phyloP scores from a whole-genome alignment of 169 alveolate genomes.

The Ichthyophthirius multifiliis region DNA sequence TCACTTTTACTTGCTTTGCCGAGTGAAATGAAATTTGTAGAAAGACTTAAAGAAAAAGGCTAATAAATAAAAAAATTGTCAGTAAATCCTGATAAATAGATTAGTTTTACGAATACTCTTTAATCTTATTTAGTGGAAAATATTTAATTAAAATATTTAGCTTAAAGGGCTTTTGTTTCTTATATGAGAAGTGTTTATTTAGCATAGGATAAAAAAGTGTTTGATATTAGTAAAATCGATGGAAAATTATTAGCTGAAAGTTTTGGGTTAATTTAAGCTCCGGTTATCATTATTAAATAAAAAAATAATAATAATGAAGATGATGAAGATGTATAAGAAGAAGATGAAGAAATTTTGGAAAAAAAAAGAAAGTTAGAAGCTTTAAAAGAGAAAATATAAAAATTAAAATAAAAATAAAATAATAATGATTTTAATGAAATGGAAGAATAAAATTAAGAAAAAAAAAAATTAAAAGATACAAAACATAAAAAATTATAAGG shows the following conservation, averaged over 20 bases:
- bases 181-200: conserved; percentile 75
- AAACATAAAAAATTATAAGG: not conserved
- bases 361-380: not conserved
- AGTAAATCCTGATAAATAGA: conserved; percentile 61
- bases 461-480: not conserved
- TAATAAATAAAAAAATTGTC: conserved; percentile 63
- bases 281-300: not conserved
- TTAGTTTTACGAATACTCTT: conserved; percentile 67
- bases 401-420: conserved; percentile 46
- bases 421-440: conserved; percentile 26
- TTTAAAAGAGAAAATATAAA: conserved; percentile 7
- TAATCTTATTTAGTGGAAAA: conserved; percentile 70
- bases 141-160: conserved; percentile 71
- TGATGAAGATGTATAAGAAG: not conserved
- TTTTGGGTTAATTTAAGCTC: conserved; percentile 64
- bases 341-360: not conserved
- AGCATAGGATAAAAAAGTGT: conserved; percentile 73
- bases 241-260: conserved; percentile 68
- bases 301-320: not conserved
- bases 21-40: conserved; percentile 32
- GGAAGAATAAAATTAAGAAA: not conserved
- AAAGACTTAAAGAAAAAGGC: conserved; percentile 39
- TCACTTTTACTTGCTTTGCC: conserved; percentile 29
- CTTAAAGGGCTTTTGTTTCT: conserved; percentile 80
- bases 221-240: conserved; percentile 59